phyloP scores from a whole-genome alignment of 2,329 filamentous ascomycete species.

The Pseudocercospora eumusae region DNA sequence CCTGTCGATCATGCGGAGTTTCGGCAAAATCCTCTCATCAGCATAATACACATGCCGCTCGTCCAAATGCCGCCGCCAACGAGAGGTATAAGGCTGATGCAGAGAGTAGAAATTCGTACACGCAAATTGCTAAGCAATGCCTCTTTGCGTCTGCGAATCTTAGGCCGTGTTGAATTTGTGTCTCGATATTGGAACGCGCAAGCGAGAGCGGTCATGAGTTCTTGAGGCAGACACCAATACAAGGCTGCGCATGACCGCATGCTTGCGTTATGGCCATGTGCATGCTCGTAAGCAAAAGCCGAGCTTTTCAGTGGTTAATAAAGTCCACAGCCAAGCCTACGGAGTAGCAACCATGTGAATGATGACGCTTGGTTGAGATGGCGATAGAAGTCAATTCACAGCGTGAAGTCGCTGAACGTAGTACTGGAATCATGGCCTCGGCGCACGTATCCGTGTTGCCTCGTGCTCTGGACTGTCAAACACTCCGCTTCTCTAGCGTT shows the following conservation, averaged over 20 bases:
- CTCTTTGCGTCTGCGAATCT: too few species aligned
- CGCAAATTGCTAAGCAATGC: too few species aligned
- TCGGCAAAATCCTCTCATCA: background rate
- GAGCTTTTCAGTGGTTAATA: background rate
- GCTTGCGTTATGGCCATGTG: background rate
- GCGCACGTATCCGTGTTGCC: constrained; percentile 1
- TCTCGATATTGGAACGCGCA: background rate
- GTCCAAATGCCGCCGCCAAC: background rate
- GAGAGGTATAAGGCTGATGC: background rate
- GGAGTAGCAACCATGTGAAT: background rate
- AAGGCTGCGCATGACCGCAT: background rate
- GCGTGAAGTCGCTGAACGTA: constrained; percentile 4
- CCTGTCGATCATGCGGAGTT: constrained; percentile 18
- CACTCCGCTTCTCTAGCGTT: constrained; percentile 4
- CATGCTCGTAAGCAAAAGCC: background rate
- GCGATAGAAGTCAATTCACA: background rate
- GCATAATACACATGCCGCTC: too few species aligned
- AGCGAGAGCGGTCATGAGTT: background rate
- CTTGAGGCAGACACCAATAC: background rate
- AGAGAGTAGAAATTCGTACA: background rate
- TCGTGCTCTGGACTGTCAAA: background rate
- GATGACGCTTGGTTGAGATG: background rate
- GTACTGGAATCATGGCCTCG: background rate
- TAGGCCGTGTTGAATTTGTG: background rate
- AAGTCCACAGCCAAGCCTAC: background rate